Base-by-base conservation (phyloP, 768 basidiomycete species). In the Russula emetica region DNA sequence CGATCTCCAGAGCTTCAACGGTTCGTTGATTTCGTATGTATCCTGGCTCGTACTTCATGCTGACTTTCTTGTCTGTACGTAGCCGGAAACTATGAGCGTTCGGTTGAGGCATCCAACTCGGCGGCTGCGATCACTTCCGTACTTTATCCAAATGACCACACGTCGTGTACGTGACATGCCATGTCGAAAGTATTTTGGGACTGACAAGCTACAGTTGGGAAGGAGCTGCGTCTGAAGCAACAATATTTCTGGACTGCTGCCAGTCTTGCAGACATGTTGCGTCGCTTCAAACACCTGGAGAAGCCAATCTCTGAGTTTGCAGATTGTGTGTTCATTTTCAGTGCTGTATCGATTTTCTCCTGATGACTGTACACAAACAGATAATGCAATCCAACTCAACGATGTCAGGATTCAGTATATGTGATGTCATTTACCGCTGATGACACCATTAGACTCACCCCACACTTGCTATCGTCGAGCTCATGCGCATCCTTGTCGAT, bases 231-330 rank as follows among this genome's bases (percentile, higher is more conserved):
- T 60, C 81, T 98, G 68, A 95, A 96, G 78, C 96, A 98, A 70
- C 96, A 99, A 77, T 95, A 95, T 77, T 92, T 97, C 78, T 90
- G 93, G 93, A 93, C 92, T 47, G 86, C 90, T 54, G 90, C 94
- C 32, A 88, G 87, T 73, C 80, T 94, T 54, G 83, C 85, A 54
- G 96, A 98, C 72, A 97, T 98, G 72, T 71, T 96, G 54, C 84
- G 96, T 60, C 86, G 96, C 55, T 98, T 94, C 83, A 94, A 89
- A 81, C 90, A 96, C 76, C 78, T 90, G 22, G 87, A 84, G 55
- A 88, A 91, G 73, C 85, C 87, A 2, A 86, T 95, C 68, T 76
- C 78, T 11, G 85, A 90, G 68, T 85, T 99, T 72, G 82, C 94
- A 1, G 92, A 97, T 62, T 90, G 87, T 91, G 69, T 60, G 85